Percentiles rank a stretch among this genome's conserved stretches.
phyloP scores from a whole-genome alignment of 345 rosid species.

The Aquilaria yunnanensis region DNA sequence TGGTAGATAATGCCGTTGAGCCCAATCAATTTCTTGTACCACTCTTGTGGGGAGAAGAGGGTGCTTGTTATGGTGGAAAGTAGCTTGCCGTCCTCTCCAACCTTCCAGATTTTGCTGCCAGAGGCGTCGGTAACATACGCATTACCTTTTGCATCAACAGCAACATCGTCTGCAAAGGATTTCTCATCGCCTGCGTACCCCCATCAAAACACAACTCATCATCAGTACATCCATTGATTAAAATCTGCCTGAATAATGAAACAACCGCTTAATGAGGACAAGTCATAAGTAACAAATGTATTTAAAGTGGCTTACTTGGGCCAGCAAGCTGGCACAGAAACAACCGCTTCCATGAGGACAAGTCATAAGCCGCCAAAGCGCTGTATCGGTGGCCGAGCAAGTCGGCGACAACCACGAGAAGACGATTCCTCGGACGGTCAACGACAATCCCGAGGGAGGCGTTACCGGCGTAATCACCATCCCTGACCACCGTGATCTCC shows the following conservation, averaged over 20 bases:
- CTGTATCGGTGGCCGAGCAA: constrained; percentile 47
- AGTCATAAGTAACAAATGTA: too few relatives aligned
- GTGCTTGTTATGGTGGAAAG: constrained; percentile 45
- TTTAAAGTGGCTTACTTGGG: constrained; percentile 33
- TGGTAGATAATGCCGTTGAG: constrained; percentile 86
- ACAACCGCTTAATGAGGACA: too few relatives aligned
- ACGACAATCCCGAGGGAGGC: constrained; percentile 58
- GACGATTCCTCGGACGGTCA: constrained; percentile 63
- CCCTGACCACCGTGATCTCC: constrained; percentile 59
- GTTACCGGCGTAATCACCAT: constrained; percentile 61
- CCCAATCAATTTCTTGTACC: constrained; percentile 60
- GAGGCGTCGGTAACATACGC: constrained; percentile 72
- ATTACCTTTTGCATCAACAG: constrained; percentile 61
- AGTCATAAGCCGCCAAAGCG: constrained; percentile 77
- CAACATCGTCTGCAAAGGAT: constrained; percentile 79
- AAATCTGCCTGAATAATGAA: too few relatives aligned
- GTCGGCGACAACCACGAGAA: constrained; percentile 66
- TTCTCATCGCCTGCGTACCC: constrained; percentile 45
- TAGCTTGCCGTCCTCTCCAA: constrained; percentile 52
- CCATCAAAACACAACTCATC: too few relatives aligned
- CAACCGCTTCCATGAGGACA: constrained; percentile 74
- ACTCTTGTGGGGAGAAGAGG: constrained; percentile 54
- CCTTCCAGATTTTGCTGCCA: constrained; percentile 66
- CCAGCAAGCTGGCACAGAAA: constrained; percentile 59
- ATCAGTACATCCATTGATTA: too few relatives aligned